Evolutionary conservation across 2,329 filamentous ascomycete genomes (phyloP).

Genomic region (Penicillium freii): DNA sequence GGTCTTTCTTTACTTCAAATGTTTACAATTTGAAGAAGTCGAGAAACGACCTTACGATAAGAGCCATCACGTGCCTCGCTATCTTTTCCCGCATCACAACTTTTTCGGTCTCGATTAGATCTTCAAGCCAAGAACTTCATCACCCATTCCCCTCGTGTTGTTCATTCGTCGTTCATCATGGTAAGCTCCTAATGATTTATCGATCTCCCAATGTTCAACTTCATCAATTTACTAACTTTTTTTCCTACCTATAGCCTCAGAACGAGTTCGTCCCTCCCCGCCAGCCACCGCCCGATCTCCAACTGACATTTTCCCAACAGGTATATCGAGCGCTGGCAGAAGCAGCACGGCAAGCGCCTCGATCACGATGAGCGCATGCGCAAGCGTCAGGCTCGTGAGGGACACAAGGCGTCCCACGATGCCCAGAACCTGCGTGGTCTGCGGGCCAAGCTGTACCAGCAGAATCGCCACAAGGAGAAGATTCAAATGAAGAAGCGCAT

Average conservation of each 20-base stretch:
- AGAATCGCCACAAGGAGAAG: constrained; percentile 96
- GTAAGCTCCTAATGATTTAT: constrained; percentile 20
- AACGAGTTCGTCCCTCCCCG: constrained; percentile 42
- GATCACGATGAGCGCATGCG: constrained; percentile 86
- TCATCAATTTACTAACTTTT: constrained; percentile 5
- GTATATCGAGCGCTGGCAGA: constrained; percentile 74
- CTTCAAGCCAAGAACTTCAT: constrained; percentile 22
- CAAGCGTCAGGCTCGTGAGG: constrained; percentile 84
- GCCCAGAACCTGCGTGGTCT: constrained; percentile 91
- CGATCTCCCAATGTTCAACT: not conserved
- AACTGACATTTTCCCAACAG: constrained; percentile 27
- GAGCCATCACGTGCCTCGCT: constrained; percentile 22
- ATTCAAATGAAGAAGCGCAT: constrained; percentile 96
- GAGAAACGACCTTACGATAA: constrained; percentile 16
- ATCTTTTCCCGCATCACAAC: constrained; percentile 29
- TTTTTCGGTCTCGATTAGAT: constrained; percentile 29
- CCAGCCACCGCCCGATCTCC: constrained; percentile 10
- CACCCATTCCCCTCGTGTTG: constrained; percentile 17
- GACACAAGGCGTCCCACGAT: constrained; percentile 81
- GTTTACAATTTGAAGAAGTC: not conserved
- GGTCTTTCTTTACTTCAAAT: not conserved
- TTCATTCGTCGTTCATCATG: constrained; percentile 30
- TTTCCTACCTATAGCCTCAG: constrained; percentile 35
- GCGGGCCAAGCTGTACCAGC: constrained; percentile 86
- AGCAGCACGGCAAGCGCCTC: constrained; percentile 60